phyloP scores from a whole-genome alignment of 2,329 filamentous ascomycete species.

The Metarhizium robertsii region DNA sequence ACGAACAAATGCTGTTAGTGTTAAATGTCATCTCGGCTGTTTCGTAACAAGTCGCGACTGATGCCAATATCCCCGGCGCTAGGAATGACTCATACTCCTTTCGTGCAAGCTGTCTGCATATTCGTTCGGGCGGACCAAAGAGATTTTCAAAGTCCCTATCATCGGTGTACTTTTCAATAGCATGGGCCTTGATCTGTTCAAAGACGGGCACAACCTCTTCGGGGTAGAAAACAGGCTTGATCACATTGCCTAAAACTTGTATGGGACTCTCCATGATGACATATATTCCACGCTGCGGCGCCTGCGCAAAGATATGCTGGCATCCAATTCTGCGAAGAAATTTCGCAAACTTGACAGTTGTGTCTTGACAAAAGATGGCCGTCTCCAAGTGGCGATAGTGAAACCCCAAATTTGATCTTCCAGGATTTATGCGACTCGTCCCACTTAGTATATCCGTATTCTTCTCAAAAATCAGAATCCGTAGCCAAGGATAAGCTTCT shows the following conservation, averaged over 20 bases:
- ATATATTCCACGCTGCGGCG: conserved; percentile 2
- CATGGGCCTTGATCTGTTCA: conserved; percentile 1
- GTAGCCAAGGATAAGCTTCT: background rate
- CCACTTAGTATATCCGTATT: background rate
- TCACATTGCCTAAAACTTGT: background rate
- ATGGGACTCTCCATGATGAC: conserved; percentile 1
- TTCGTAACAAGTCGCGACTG: background rate
- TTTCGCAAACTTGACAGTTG: conserved; percentile 1
- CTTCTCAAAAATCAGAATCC: conserved; percentile 3
- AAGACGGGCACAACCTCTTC: background rate
- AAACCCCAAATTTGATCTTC: conserved; percentile 1
- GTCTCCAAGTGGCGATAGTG: conserved; percentile 2
- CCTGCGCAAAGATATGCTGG: background rate
- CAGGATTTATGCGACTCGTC: conserved; percentile 1
- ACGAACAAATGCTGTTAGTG: background rate
- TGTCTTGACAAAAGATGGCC: conserved; percentile 2
- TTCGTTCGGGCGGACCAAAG: background rate
- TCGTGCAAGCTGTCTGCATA: background rate
- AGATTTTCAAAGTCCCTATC: background rate
- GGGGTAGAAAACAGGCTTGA: background rate
- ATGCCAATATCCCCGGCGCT: background rate
- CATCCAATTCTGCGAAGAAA: conserved; percentile 3
- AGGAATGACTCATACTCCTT: background rate
- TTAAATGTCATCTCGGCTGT: conserved; percentile 3
- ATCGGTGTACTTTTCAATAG: background rate